phyloP scores from a whole-genome alignment of 805 yeast species.

The Candida boleticola region DNA sequence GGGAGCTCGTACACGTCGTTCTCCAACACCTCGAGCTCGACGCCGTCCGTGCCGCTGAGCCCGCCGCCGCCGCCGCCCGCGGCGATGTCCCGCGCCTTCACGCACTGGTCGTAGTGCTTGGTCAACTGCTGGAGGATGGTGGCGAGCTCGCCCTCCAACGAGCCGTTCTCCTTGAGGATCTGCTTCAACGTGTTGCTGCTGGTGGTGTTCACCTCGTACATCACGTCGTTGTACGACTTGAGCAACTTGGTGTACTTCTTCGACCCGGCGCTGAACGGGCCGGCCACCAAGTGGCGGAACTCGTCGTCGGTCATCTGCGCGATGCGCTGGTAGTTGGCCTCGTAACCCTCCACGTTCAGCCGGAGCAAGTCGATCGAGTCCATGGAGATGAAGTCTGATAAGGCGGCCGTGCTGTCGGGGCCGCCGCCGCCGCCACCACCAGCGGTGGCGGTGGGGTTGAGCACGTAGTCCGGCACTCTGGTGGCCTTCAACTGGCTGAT shows the following conservation, averaged over 20 bases:
- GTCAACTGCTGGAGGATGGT: constrained; percentile 67
- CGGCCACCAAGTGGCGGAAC: not conserved
- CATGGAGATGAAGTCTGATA: constrained; percentile 33
- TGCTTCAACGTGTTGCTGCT: constrained; percentile 1
- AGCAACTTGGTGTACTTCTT: constrained; percentile 1
- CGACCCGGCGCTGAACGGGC: not conserved
- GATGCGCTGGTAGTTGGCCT: constrained; percentile 17
- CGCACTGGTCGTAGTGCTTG: constrained; percentile 79
- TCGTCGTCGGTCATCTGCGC: not conserved
- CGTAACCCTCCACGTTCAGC: constrained; percentile 25
- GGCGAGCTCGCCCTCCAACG: constrained; percentile 68
- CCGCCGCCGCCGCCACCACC: not conserved
- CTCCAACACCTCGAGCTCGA: constrained; percentile 45
- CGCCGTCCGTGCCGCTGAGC: constrained; percentile 8
- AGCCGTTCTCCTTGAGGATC: constrained; percentile 39
- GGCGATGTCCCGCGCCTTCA: constrained; percentile 37
- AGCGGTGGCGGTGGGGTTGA: constrained; percentile 2
- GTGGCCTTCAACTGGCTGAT: constrained; percentile 22
- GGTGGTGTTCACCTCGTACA: not conserved
- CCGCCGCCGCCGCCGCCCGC: constrained; percentile 5
- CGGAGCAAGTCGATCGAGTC: constrained; percentile 28
- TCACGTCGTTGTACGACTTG: constrained; percentile 2
- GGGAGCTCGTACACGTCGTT: constrained; percentile 58
- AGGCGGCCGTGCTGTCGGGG: constrained; percentile 6
- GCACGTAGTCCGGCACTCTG: constrained; percentile 25